Conservation (phyloP, 345 rosid species). For the Cardamine resedifolia region DNA sequence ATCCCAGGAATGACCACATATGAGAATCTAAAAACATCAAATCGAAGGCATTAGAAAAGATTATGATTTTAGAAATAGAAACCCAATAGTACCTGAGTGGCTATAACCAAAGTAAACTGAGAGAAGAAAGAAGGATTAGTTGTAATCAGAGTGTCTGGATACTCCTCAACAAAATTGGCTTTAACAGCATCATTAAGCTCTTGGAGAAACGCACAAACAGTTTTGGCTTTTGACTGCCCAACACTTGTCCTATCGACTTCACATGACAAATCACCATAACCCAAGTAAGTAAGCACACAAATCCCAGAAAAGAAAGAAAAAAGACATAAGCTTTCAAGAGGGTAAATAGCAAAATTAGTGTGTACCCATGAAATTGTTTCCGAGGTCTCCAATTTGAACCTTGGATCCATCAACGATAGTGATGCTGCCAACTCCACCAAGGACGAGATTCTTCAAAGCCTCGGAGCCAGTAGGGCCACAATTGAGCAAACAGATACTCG, state of each 20-base stretch:
- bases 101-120: conserved; percentile 85
- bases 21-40: conserved; percentile 2
- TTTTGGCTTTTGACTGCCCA: conserved; percentile 85
- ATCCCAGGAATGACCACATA: background rate
- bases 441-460: conserved; percentile 93
- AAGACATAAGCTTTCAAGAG: background rate
- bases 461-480: conserved; percentile 99
- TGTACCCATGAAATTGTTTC: conserved; percentile 93
- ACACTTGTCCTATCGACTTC: conserved; percentile 76
- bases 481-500: conserved; percentile 89
- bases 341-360: background rate
- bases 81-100: conserved; percentile 68
- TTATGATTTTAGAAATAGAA: background rate
- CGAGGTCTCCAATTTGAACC: conserved; percentile 87
- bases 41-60: background rate
- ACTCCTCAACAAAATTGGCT: conserved; percentile 95
- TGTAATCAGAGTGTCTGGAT: conserved; percentile 65
- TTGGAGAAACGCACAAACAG: conserved; percentile 87
- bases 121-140: conserved; percentile 80
- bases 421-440: conserved; percentile 93
- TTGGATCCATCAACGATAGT: conserved; percentile 91
- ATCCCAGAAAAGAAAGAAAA: background rate
- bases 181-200: conserved; percentile 97
- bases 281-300: conserved; percentile 11
- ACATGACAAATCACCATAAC: conserved; percentile 27